These are phyloP conservation scores for Sonneratia alba DNA, from an alignment of 345 rosid species.

Conservation along the genomic window DNA sequence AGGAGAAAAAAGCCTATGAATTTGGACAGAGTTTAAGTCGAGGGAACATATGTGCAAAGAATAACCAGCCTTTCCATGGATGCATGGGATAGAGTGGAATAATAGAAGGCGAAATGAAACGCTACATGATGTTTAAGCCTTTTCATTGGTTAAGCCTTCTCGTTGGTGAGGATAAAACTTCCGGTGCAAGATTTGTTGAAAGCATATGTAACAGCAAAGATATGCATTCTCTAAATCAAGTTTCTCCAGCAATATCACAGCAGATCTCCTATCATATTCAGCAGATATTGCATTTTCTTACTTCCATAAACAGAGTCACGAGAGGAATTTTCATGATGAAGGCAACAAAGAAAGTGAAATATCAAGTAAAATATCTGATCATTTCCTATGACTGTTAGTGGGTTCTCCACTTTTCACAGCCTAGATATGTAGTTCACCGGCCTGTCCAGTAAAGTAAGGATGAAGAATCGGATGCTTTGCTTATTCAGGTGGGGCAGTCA, in stretches of 20 bases:
- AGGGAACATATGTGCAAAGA: background rate
- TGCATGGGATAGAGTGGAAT: background rate
- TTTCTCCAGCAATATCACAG: background rate
- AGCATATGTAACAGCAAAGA: background rate
- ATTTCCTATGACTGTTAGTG: background rate
- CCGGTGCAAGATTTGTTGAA: background rate
- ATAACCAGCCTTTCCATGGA: background rate
- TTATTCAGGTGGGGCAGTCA: background rate
- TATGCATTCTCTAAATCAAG: background rate
- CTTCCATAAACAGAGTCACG: background rate
- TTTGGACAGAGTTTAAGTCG: background rate
- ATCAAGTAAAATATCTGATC: background rate
- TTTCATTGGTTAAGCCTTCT: background rate
- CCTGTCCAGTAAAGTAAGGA: background rate
- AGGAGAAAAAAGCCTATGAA: background rate
- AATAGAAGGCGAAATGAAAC: background rate
- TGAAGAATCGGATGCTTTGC: background rate
- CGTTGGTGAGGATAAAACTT: background rate
- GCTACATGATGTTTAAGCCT: background rate
- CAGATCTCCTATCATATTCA: background rate
- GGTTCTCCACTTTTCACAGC: background rate
- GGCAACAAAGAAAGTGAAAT: background rate
- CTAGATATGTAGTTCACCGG: background rate
- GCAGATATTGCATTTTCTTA: background rate
- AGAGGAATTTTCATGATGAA: background rate